Conservation (phyloP, 345 rosid species). For the Aethionema arabicum region DNA sequence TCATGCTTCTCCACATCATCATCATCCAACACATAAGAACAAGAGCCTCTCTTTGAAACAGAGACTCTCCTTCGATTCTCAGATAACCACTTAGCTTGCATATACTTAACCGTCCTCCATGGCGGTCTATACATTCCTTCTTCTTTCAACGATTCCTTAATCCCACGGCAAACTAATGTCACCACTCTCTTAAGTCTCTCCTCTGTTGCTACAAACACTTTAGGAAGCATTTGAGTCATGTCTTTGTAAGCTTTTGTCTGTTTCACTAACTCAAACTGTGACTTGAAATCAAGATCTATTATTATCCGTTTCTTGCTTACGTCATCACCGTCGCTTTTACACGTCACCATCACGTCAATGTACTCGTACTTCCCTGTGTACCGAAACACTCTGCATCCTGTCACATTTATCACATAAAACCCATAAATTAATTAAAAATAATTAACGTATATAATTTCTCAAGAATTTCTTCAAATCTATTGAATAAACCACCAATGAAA, state of each 20-base stretch:
- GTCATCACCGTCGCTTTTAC: slow-evolving; percentile 18
- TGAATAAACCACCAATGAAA: no score
- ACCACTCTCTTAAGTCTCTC: slow-evolving; percentile 44
- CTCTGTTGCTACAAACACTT: slow-evolving; percentile 44
- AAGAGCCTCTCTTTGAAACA: slow-evolving; percentile 19
- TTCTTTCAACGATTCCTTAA: slow-evolving; percentile 44
- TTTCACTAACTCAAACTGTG: slow-evolving; percentile 56
- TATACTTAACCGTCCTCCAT: slow-evolving; percentile 52
- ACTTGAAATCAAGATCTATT: slow-evolving; percentile 52
- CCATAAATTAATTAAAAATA: neutral
- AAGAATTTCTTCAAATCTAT: no score
- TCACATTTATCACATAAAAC: slow-evolving; percentile 1
- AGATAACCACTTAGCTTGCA: slow-evolving; percentile 59
- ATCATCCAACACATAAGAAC: slow-evolving; percentile 24
- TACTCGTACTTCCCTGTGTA: slow-evolving; percentile 43
- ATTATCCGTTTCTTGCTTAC: slow-evolving; percentile 39
- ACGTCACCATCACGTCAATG: slow-evolving; percentile 40
- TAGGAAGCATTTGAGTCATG: slow-evolving; percentile 37
- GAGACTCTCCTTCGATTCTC: slow-evolving; percentile 42
- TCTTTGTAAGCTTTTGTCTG: slow-evolving; percentile 44
- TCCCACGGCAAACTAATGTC: slow-evolving; percentile 46
- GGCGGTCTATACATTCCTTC: slow-evolving; percentile 49
- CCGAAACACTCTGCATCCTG: slow-evolving; percentile 39
- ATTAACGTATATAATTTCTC: no score
- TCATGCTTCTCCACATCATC: neutral